Conservation (phyloP, 495 filamentous ascomycete species). For the Penicillium crystallinum region DNA sequence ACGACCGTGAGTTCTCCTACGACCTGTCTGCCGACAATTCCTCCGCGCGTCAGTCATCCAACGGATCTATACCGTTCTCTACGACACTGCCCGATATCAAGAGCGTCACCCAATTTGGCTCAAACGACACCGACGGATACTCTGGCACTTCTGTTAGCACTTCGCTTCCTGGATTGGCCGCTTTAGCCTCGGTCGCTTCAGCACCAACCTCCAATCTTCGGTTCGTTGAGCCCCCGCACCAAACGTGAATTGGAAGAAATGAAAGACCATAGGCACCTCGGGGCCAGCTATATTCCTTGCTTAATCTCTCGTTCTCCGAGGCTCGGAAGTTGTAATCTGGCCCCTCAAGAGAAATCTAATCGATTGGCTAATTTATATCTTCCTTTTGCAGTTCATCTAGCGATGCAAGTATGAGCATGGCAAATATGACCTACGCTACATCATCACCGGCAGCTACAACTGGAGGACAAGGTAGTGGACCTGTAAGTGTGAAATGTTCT, state of each 20-base stretch:
- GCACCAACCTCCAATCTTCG: slow-evolving; percentile 60
- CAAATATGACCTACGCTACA: slow-evolving; percentile 55
- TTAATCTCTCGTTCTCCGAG: neutral
- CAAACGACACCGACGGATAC: slow-evolving; percentile 15
- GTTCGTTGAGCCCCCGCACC: slow-evolving; percentile 41
- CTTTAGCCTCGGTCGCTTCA: slow-evolving; percentile 58
- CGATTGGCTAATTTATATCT: slow-evolving; percentile 30
- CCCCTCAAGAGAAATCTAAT: slow-evolving; percentile 13
- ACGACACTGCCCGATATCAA: slow-evolving; percentile 19
- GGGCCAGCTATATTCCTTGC: neutral
- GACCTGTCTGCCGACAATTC: slow-evolving; percentile 19
- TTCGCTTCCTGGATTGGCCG: slow-evolving; percentile 39
- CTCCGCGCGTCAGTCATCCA: slow-evolving; percentile 19
- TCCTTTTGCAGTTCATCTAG: slow-evolving; percentile 42
- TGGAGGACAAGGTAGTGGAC: slow-evolving; percentile 59
- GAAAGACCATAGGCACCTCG: neutral
- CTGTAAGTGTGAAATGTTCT: slow-evolving; percentile 47
- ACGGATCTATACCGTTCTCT: slow-evolving; percentile 13
- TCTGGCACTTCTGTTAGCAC: slow-evolving; percentile 20
- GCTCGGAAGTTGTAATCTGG: neutral
- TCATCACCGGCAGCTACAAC: slow-evolving; percentile 64
- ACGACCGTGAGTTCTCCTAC: slow-evolving; percentile 35
- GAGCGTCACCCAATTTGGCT: slow-evolving; percentile 18
- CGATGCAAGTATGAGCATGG: slow-evolving; percentile 48
- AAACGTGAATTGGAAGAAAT: neutral